These are phyloP conservation scores for Dactylonectria macrodidyma DNA, from an alignment of 2,329 filamentous ascomycete genomes.

Conservation along the genomic window DNA sequence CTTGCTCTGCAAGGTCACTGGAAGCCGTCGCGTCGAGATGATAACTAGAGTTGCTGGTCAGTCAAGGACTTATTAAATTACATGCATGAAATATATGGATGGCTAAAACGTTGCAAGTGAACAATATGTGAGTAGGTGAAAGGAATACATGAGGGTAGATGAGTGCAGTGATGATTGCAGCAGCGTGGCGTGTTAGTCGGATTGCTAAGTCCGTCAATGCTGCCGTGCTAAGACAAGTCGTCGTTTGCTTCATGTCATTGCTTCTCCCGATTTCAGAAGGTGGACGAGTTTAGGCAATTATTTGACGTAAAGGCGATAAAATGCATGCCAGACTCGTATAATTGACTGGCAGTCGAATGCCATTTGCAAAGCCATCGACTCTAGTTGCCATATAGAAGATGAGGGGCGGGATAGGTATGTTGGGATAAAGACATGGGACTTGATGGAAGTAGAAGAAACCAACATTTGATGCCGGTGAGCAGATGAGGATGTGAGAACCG, in stretches of 20 bases:
- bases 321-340: neutral
- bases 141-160: neutral
- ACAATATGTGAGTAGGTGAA: neutral
- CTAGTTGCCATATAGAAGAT: neutral
- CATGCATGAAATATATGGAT: conserved; percentile 11
- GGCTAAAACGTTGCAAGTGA: neutral
- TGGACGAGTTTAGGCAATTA: conserved; percentile 10
- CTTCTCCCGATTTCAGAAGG: conserved; percentile 13
- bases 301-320: conserved; percentile 5
- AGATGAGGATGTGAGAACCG: conserved; percentile 28
- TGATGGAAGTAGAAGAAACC: conserved; percentile 27
- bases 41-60: conserved; percentile 20
- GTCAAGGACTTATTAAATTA: conserved; percentile 7
- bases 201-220: conserved; percentile 4
- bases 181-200: neutral
- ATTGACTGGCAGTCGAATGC: conserved; percentile 6
- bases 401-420: neutral
- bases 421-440: conserved; percentile 11
- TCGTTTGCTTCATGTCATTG: conserved; percentile 20
- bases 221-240: neutral
- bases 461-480: conserved; percentile 37
- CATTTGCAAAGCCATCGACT: neutral
- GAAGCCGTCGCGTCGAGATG: conserved; percentile 14
- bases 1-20: conserved; percentile 26
- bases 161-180: neutral